These are phyloP conservation scores for Aspergillus quadrilineatus DNA, from an alignment of 2,329 filamentous ascomycete species.

Conservation along the genomic window DNA sequence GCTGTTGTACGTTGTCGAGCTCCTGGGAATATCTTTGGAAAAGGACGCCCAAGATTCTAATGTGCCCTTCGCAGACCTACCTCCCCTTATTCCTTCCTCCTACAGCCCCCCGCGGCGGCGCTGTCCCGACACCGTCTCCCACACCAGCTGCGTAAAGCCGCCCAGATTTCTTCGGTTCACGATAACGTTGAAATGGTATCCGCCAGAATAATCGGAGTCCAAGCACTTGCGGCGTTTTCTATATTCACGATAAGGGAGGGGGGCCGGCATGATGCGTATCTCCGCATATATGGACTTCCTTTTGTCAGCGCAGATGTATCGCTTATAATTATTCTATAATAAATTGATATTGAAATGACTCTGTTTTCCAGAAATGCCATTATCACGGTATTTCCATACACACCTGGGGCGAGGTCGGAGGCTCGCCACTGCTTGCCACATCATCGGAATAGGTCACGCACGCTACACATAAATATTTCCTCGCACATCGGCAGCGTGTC, in stretches of 20 bases:
- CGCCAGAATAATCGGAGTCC: not conserved
- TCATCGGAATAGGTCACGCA: not conserved
- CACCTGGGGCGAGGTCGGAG: not conserved
- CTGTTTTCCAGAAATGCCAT: not conserved
- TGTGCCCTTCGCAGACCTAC: constrained; percentile 52
- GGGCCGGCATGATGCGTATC: not conserved
- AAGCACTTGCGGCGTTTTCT: not conserved
- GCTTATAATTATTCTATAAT: constrained; percentile 3
- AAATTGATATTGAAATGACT: constrained; percentile 1
- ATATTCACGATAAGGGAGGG: not conserved
- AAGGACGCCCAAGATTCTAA: constrained; percentile 13
- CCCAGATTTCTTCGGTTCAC: not conserved
- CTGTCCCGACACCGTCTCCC: constrained; percentile 51
- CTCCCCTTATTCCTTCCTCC: constrained; percentile 66
- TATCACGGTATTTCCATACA: not conserved
- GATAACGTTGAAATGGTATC: not conserved
- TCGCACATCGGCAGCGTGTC: not conserved
- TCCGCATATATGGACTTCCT: not conserved
- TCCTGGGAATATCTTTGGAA: not conserved
- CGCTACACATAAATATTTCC: not conserved
- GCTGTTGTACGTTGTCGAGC: constrained; percentile 43
- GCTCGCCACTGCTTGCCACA: constrained; percentile 4
- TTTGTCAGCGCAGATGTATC: not conserved
- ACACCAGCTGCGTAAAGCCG: constrained; percentile 26
- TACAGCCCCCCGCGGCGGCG: constrained; percentile 32